Conservation (phyloP, 768 basidiomycete genomes). For the Termitomyces sp. region DNA sequence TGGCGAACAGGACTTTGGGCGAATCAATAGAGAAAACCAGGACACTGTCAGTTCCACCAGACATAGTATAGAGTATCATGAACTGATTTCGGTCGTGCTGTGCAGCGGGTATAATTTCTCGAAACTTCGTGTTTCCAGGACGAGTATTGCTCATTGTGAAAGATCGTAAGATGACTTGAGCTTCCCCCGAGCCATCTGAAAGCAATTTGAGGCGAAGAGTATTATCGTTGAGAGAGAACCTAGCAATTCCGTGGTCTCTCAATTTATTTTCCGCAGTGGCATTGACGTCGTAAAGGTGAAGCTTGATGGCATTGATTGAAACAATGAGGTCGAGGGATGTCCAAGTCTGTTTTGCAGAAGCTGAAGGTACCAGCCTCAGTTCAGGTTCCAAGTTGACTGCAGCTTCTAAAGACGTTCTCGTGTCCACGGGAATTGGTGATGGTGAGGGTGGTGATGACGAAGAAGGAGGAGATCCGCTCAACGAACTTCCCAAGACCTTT, state of each 20-base stretch:
- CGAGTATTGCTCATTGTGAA: slow-evolving; percentile 90
- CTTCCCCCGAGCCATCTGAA: slow-evolving; percentile 80
- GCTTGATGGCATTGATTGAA: slow-evolving; percentile 63
- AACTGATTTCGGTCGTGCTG: slow-evolving; percentile 87
- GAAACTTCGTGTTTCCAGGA: slow-evolving; percentile 77
- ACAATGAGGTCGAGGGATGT: slow-evolving; percentile 73
- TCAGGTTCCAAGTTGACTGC: slow-evolving; percentile 22
- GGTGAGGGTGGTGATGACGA: slow-evolving; percentile 22
- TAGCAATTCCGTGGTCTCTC: slow-evolving; percentile 77
- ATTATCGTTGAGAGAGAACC: slow-evolving; percentile 80
- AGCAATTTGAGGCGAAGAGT: slow-evolving; percentile 77
- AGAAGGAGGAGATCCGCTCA: slow-evolving; percentile 36
- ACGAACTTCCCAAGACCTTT: slow-evolving; percentile 48
- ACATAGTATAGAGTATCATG: slow-evolving; percentile 85
- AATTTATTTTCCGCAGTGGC: slow-evolving; percentile 57
- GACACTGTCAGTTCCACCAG: slow-evolving; percentile 52
- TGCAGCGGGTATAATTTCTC: slow-evolving; percentile 93
- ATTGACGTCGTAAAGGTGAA: slow-evolving; percentile 79
- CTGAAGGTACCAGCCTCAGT: background rate
- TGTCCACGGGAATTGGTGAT: slow-evolving; percentile 12
- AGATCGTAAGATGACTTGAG: slow-evolving; percentile 84
- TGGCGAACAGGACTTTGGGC: slow-evolving; percentile 86
- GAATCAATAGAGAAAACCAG: slow-evolving; percentile 88
- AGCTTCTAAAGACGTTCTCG: slow-evolving; percentile 7
- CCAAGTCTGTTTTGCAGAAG: slow-evolving; percentile 39